These are phyloP conservation scores for Peltaster fructicola DNA, from an alignment of 2,329 filamentous ascomycete genomes.

Conservation along the genomic window DNA sequence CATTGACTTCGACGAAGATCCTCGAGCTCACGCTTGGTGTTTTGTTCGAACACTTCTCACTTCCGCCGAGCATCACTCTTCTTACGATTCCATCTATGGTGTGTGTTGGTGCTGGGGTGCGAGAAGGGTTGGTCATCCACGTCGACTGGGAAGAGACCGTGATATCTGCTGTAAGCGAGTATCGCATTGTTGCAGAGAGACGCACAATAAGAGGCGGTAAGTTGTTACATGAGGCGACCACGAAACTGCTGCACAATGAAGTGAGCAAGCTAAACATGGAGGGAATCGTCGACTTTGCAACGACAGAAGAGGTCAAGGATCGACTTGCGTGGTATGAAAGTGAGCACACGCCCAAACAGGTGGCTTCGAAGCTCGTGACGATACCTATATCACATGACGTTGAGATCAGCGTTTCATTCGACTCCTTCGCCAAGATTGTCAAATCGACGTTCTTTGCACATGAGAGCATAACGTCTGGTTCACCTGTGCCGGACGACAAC, in stretches of 20 bases:
- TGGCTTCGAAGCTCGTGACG: no score
- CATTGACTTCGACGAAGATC: slow-evolving; percentile 58
- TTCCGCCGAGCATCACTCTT: slow-evolving; percentile 64
- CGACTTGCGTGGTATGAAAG: slow-evolving; percentile 76
- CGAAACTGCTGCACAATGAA: slow-evolving; percentile 39
- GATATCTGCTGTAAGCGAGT: slow-evolving; percentile 78
- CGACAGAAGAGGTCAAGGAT: slow-evolving; percentile 62
- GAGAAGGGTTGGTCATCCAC: slow-evolving; percentile 75
- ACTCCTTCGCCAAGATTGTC: slow-evolving; percentile 52
- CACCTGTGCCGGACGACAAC: no score
- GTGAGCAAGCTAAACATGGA: slow-evolving; percentile 32
- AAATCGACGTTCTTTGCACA: slow-evolving; percentile 56
- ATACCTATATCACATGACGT: no score
- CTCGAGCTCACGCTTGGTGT: slow-evolving; percentile 60
- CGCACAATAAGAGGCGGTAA: slow-evolving; percentile 61
- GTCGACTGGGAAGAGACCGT: slow-evolving; percentile 85
- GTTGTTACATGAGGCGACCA: slow-evolving; percentile 50
- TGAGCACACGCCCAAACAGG: slow-evolving; percentile 25
- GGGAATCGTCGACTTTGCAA: slow-evolving; percentile 42
- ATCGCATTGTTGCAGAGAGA: slow-evolving; percentile 56
- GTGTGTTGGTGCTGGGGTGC: slow-evolving; percentile 60
- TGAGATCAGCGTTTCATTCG: slow-evolving; percentile 50
- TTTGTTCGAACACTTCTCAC: slow-evolving; percentile 64
- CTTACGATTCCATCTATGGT: slow-evolving; percentile 60
- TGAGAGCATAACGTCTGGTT: slow-evolving; percentile 29